These are phyloP conservation scores for Plectosphaerella sp. DNA, from an alignment of 2,329 filamentous ascomycete genomes.

Conservation along the genomic window DNA sequence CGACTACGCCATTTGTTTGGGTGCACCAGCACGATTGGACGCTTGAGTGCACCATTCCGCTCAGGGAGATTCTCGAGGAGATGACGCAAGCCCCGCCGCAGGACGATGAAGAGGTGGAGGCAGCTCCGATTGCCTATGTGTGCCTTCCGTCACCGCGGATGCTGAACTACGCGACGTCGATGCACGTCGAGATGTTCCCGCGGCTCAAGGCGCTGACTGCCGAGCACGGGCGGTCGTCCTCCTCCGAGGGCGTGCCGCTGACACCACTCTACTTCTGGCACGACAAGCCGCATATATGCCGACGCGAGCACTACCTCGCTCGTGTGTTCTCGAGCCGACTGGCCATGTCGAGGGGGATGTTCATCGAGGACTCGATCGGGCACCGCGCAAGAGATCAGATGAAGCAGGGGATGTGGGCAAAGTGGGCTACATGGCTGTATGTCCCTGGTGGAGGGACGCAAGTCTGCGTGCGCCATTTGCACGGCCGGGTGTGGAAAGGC, in stretches of 20 bases:
- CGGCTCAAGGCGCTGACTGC: constrained; percentile 35
- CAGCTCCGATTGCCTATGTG: constrained; percentile 43
- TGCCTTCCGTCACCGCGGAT: constrained; percentile 49
- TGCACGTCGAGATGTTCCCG: constrained; percentile 37
- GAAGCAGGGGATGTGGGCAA: constrained; percentile 46
- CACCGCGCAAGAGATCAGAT: constrained; percentile 51
- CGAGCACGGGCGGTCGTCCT: constrained; percentile 26
- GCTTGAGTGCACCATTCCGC: constrained; percentile 38
- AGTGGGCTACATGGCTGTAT: constrained; percentile 54
- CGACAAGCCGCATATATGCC: constrained; percentile 51
- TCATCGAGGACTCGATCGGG: constrained; percentile 53
- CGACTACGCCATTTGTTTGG: constrained; percentile 49
- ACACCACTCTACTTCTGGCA: constrained; percentile 57
- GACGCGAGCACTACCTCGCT: constrained; percentile 42
- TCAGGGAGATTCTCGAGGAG: constrained; percentile 36
- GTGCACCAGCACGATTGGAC: constrained; percentile 55
- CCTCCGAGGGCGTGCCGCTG: constrained; percentile 32
- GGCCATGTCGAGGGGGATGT: constrained; percentile 45
- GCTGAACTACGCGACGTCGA: constrained; percentile 43
- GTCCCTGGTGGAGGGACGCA: constrained; percentile 41
- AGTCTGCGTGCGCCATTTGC: constrained; percentile 44
- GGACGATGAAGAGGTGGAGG: constrained; percentile 12
- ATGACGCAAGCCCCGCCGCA: constrained; percentile 32
- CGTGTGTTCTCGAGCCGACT: constrained; percentile 45
- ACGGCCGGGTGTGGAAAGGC: constrained; percentile 47